These are phyloP conservation scores for Tylopilus sp. DNA, from an alignment of 768 basidiomycete species.

Conservation along the genomic window DNA sequence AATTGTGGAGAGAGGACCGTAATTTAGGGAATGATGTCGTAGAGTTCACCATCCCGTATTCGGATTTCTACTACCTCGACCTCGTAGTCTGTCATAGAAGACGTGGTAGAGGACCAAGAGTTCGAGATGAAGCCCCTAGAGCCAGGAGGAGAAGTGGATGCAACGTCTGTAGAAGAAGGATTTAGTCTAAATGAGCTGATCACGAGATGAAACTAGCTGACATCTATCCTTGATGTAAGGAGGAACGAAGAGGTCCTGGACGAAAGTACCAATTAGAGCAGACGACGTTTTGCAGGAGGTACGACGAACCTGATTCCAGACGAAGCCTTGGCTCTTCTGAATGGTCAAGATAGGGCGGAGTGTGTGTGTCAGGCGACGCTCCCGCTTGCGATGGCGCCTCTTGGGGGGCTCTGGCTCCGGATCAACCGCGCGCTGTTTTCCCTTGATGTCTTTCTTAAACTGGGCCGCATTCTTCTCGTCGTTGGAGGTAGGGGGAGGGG, in stretches of 20 bases:
- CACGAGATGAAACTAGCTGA: constrained; percentile 40
- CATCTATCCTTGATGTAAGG: constrained; percentile 90
- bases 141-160: constrained; percentile 79
- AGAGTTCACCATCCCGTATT: constrained; percentile 73
- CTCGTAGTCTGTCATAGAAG: constrained; percentile 70
- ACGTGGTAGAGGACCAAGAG: constrained; percentile 64
- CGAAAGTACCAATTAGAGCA: constrained; percentile 1
- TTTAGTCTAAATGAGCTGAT: constrained; percentile 5
- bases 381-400: constrained; percentile 49
- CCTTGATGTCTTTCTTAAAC: constrained; percentile 62
- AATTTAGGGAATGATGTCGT: constrained; percentile 64
- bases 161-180: constrained; percentile 51
- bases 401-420: constrained; percentile 53
- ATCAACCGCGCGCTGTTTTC: constrained; percentile 77
- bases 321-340: constrained; percentile 83
- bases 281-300: too few relatives aligned
- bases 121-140: constrained; percentile 62
- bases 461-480: constrained; percentile 37
- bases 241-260: constrained; percentile 79
- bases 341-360: constrained; percentile 84
- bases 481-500: constrained; percentile 7
- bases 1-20: background rate
- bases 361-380: constrained; percentile 54
- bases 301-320: constrained; percentile 84
- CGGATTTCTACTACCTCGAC: constrained; percentile 88